Conservation (phyloP, 352 stramenopile species). For the Globisporangium emineosum region DNA sequence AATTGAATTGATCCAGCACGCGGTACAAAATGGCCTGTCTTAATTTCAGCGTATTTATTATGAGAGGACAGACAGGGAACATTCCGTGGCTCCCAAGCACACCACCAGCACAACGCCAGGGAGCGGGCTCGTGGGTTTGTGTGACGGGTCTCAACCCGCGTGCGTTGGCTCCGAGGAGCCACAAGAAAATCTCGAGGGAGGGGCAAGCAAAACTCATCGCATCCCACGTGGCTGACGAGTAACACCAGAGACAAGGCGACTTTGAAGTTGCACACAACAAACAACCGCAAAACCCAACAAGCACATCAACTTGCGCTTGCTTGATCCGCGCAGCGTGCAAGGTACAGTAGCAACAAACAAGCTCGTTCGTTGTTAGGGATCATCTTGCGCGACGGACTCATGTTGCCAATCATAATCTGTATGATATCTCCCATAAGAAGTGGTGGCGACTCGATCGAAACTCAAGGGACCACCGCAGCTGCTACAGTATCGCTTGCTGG, state of each 20-base stretch:
- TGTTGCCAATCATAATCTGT: not conserved
- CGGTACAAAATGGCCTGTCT: no score
- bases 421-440: conserved; percentile 9
- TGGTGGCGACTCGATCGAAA: not conserved
- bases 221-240: conserved; percentile 1
- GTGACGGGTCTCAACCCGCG: no score
- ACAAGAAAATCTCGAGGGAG: conserved; percentile 1
- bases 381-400: not conserved
- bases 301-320: conserved; percentile 1
- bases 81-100: no score
- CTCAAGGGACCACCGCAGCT: not conserved
- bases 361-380: no score
- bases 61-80: no score
- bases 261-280: conserved; percentile 13
- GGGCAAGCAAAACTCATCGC: not conserved
- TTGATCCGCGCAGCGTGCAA: not conserved
- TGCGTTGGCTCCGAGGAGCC: not conserved
- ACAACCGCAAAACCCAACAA: not conserved
- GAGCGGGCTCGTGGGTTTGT: no score
- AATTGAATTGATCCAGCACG: no score
- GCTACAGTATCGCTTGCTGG: no score
- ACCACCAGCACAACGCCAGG: conserved; percentile 10
- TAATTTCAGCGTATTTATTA: no score
- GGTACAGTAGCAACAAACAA: not conserved
- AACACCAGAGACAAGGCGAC: conserved; percentile 11